Evolutionary conservation across 2,329 filamentous ascomycete genomes (phyloP).

Genomic region (Penicillium psychrosexuale): DNA sequence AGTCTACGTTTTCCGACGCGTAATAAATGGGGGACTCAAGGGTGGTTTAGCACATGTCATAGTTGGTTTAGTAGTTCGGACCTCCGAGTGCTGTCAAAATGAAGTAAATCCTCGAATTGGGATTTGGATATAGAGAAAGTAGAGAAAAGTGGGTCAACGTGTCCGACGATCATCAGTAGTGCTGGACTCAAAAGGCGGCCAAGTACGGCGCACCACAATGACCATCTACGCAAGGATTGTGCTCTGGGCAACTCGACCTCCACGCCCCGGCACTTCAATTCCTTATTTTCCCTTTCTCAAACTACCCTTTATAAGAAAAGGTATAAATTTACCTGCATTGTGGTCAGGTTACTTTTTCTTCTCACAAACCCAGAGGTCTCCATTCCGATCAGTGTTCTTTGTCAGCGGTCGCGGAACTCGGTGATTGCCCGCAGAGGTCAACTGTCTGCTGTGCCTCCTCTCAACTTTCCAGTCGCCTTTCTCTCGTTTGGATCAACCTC

Average conservation of each 20-base stretch:
- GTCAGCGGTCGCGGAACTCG: conserved; percentile 9
- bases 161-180: no score
- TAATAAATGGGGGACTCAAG: no score
- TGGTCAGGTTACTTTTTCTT: not conserved
- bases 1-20: no score
- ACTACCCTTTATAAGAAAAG: not conserved
- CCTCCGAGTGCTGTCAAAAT: no score
- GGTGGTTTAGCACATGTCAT: no score
- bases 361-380: not conserved
- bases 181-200: not conserved
- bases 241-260: conserved; percentile 4
- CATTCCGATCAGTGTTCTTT: not conserved
- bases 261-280: not conserved
- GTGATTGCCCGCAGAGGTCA: conserved; percentile 15
- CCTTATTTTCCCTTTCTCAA: not conserved
- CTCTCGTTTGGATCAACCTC: not conserved
- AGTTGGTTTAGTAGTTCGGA: no score
- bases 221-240: conserved; percentile 5
- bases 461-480: not conserved
- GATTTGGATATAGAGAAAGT: not conserved
- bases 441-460: conserved; percentile 5
- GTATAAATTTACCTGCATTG: not conserved
- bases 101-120: no score
- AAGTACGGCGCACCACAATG: not conserved
- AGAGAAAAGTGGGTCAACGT: not conserved